Percentiles rank a stretch among this genome's conserved stretches.
These are phyloP conservation scores for Petasospora fabianii DNA, from an alignment of 1,139 yeast species.

Conservation along the genomic window DNA sequence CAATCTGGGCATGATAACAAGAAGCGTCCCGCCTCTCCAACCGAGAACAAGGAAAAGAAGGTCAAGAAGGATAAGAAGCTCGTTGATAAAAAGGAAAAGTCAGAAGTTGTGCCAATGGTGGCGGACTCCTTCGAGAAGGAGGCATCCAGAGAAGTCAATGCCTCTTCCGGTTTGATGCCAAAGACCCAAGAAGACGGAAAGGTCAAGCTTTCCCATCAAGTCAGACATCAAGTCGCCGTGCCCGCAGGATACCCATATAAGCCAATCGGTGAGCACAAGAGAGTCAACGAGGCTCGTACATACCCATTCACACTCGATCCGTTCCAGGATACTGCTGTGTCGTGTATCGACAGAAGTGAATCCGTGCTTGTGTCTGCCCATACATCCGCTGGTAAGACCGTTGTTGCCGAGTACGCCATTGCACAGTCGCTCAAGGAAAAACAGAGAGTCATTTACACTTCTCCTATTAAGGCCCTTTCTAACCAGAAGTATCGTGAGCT, in stretches of 20 bases:
- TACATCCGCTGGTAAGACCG: constrained; percentile 98
- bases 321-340: constrained; percentile 92
- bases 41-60: constrained; percentile 27
- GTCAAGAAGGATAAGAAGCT: constrained; percentile 30
- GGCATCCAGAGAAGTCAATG: constrained; percentile 83
- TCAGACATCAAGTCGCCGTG: constrained; percentile 94
- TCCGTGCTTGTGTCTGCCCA: constrained; percentile 98
- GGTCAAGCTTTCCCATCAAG: constrained; percentile 83
- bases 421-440: constrained; percentile 89
- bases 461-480: constrained; percentile 95
- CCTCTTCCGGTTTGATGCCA: constrained; percentile 64
- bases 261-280: constrained; percentile 84
- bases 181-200: constrained; percentile 42
- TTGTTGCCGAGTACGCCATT: constrained; percentile 97
- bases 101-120: constrained; percentile 58
- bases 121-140: constrained; percentile 90
- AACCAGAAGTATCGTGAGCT: constrained; percentile 95
- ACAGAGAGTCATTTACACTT: constrained; percentile 93
- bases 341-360: constrained; percentile 90
- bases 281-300: constrained; percentile 69
- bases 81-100: constrained; percentile 34
- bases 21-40: constrained; percentile 28
- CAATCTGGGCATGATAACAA: constrained; percentile 11
- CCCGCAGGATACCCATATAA: constrained; percentile 87
- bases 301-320: constrained; percentile 94